phyloP scores from a whole-genome alignment of 148 eudicot genomes.

The Vaccinium corymbosum region DNA sequence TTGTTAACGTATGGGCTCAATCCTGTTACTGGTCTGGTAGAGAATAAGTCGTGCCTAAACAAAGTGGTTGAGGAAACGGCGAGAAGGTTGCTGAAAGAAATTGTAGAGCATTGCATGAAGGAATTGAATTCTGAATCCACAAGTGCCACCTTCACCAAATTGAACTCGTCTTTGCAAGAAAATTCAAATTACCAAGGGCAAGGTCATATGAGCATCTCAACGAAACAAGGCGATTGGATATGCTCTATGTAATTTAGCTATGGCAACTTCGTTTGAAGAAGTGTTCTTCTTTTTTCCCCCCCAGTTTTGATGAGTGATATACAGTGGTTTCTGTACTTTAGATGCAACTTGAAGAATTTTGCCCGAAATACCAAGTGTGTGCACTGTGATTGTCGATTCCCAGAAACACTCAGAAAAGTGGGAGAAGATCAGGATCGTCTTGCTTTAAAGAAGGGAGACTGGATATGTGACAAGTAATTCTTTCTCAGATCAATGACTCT shows the following conservation, averaged over 20 bases:
- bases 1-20: slow-evolving; percentile 48
- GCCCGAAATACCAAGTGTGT: slow-evolving; percentile 48
- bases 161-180: slow-evolving; percentile 17
- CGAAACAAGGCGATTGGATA: slow-evolving; percentile 51
- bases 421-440: slow-evolving; percentile 35
- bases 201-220: slow-evolving; percentile 23
- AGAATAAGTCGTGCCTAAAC: slow-evolving; percentile 37
- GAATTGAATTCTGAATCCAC: slow-evolving; percentile 21
- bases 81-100: slow-evolving; percentile 45
- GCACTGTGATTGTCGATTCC: slow-evolving; percentile 32
- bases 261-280: background rate
- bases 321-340: slow-evolving; percentile 9
- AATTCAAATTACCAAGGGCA: slow-evolving; percentile 19
- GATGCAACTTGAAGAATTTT: slow-evolving; percentile 51
- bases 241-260: slow-evolving; percentile 43
- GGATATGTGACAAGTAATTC: slow-evolving; percentile 55
- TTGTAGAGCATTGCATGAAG: slow-evolving; percentile 32
- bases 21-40: slow-evolving; percentile 31
- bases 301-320: background rate
- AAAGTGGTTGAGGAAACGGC: slow-evolving; percentile 41
- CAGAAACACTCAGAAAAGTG: slow-evolving; percentile 30
- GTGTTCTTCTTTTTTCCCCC: background rate
- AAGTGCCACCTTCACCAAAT: slow-evolving; percentile 6
- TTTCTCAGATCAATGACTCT: background rate
- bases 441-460: slow-evolving; percentile 56